Base-by-base conservation (phyloP, 2,329 filamentous ascomycete genomes). In the Alternaria consortialis region DNA sequence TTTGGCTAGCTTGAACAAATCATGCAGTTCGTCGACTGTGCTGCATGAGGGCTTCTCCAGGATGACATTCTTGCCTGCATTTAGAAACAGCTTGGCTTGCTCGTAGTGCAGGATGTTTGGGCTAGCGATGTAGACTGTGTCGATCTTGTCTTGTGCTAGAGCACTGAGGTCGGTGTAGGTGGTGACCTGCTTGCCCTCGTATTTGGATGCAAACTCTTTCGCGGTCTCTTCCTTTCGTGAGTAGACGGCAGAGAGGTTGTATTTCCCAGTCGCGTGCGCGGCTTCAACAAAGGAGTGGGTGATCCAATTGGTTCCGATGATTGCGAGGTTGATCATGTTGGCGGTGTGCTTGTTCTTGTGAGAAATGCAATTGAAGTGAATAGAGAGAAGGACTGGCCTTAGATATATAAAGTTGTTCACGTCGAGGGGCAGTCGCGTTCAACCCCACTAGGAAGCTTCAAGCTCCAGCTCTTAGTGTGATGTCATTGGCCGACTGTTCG, bases 261-360 rank as follows among this genome's bases (percentile, higher is more conserved):
- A 84, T 73, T 79, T 74, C 20, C 71, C 69, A 2, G 81, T 81
- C 37, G 81, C 76, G 31, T 81, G 76, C 12, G 82, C 80, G 20
- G 76, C 78, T 13, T 74, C 67, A 68, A 84, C 78, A 72, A 79
- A 84, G 9, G 81, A 82, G 63, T 81, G 79, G 3, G 82, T 84
- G 69, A 84, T 84, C 83, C 83, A 84, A 70, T 74, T 76, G 20
- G 81, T 83, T 65, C 82, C 82, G 59, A 84, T 81, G 58, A 80
- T 79, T 54, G 76, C 82, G 69, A 83, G 82, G 48, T 75, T 80
- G 70, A 84, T 76, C 68, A 71, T 74, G 47, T 59, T 71, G 65
- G 27, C 37, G 37, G 44, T 53, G 11, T 53, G 13, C 9, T 39
- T 12, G 39, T 39, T 36, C 20, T 25, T 4, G 25, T n/a, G 9